phyloP scores from a whole-genome alignment of 441 rosid genomes.

The Bruguiera hainesii region DNA sequence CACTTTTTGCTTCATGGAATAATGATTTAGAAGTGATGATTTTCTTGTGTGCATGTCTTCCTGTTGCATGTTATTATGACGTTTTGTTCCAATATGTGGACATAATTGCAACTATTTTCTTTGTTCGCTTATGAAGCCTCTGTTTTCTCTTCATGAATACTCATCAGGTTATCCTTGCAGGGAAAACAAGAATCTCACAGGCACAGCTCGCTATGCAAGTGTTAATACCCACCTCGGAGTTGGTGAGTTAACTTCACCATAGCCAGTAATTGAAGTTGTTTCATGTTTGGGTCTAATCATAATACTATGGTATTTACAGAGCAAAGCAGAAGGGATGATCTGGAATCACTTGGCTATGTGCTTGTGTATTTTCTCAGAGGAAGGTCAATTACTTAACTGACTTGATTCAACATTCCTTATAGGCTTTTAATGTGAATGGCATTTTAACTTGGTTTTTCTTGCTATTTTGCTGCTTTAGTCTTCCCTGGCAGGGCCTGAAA shows the following conservation, averaged over 20 bases:
- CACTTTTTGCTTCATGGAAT: not conserved
- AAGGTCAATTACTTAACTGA: conserved; percentile 41
- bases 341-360: conserved; percentile 88
- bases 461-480: conserved; percentile 40
- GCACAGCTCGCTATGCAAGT: conserved; percentile 94
- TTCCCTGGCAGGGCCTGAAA: conserved; percentile 90
- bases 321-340: conserved; percentile 92
- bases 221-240: conserved; percentile 85
- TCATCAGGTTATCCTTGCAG: conserved; percentile 29
- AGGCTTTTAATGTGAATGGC: conserved; percentile 2
- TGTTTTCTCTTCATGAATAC: conserved; percentile 10
- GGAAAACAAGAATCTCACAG: conserved; percentile 89
- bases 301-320: conserved; percentile 33
- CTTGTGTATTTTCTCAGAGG: conserved; percentile 88
- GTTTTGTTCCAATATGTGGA: not conserved
- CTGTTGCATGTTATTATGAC: not conserved
- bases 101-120: not conserved
- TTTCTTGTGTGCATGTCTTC: not conserved
- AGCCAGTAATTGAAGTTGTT: conserved; percentile 14
- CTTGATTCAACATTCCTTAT: not conserved
- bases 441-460: conserved; percentile 4
- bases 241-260: conserved; percentile 45
- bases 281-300: conserved; percentile 12
- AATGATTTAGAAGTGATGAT: not conserved
- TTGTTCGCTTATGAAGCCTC: conserved; percentile 10